phyloP scores from a whole-genome alignment of 1,284 basidiomycete genomes.

The Sporisorium exsertum region DNA sequence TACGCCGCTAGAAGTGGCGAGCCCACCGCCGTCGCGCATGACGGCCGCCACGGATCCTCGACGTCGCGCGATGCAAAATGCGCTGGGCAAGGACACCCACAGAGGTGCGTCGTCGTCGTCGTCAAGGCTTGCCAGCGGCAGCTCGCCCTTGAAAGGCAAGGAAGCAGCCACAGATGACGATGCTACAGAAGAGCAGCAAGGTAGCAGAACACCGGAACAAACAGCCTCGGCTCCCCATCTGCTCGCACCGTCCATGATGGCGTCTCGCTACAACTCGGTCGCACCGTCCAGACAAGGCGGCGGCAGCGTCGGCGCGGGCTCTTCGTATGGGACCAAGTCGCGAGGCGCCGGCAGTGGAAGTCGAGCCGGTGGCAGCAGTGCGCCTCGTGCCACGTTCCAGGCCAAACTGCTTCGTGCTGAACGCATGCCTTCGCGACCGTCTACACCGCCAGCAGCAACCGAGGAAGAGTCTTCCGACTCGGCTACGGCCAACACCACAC shows the following conservation, averaged over 20 bases:
- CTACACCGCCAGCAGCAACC: constrained; percentile 27
- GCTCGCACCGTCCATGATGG: constrained; percentile 34
- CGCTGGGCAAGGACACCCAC: constrained; percentile 27
- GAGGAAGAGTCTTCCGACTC: constrained; percentile 40
- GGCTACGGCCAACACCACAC: constrained; percentile 32
- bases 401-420: constrained; percentile 47
- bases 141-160: constrained; percentile 37
- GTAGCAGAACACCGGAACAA: constrained; percentile 28
- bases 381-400: constrained; percentile 47
- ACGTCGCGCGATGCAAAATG: constrained; percentile 47
- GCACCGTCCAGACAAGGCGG: constrained; percentile 48
- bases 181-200: constrained; percentile 13
- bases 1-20: constrained; percentile 42
- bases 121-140: constrained; percentile 25
- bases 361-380: constrained; percentile 26
- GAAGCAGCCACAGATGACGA: constrained; percentile 25
- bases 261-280: constrained; percentile 39
- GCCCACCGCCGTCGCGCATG: constrained; percentile 50
- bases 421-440: constrained; percentile 45
- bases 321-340: constrained; percentile 41
- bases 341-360: constrained; percentile 23
- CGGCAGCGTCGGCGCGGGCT: constrained; percentile 35
- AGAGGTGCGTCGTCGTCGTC: constrained; percentile 10
- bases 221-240: constrained; percentile 35
- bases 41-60: constrained; percentile 39